Evolutionary conservation across 345 rosid genomes (phyloP).

Genomic region (Stellera chamaejasme): DNA sequence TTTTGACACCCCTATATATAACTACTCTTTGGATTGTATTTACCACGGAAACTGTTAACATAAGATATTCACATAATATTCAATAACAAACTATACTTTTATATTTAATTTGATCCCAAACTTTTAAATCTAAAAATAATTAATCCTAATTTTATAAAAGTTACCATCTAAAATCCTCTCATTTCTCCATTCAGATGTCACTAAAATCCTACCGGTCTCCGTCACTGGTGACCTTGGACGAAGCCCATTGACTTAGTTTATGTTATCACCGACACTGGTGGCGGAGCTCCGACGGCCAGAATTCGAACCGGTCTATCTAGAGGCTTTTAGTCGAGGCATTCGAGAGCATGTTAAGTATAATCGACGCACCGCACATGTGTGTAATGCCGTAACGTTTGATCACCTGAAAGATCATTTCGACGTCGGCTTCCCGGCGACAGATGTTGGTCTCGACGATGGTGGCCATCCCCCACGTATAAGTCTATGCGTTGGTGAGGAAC

Average conservation of each 20-base stretch:
- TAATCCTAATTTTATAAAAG: no score
- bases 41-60: no score
- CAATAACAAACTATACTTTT: no score
- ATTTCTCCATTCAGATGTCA: conserved; percentile 41
- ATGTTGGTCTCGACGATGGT: conserved; percentile 52
- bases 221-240: conserved; percentile 39
- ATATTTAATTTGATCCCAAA: no score
- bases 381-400: conserved; percentile 41
- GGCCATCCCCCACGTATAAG: conserved; percentile 46
- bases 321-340: conserved; percentile 20
- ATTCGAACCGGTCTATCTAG: no score
- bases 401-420: conserved; percentile 21
- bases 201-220: conserved; percentile 39
- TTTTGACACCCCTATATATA: no score
- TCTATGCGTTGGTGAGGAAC: conserved; percentile 60
- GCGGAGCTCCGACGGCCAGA: conserved; percentile 49
- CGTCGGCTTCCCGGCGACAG: conserved; percentile 34
- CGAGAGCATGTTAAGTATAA: conserved; percentile 43
- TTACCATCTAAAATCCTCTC: no score
- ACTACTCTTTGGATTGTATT: no score
- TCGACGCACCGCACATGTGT: conserved; percentile 55
- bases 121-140: no score
- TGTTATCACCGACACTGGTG: conserved; percentile 31
- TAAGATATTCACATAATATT: no score
- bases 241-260: conserved; percentile 38